A percentile compares a stretch with the other conserved stretches of the same genome.
phyloP scores from a whole-genome alignment of 768 basidiomycete species.

The Russula virescens region DNA sequence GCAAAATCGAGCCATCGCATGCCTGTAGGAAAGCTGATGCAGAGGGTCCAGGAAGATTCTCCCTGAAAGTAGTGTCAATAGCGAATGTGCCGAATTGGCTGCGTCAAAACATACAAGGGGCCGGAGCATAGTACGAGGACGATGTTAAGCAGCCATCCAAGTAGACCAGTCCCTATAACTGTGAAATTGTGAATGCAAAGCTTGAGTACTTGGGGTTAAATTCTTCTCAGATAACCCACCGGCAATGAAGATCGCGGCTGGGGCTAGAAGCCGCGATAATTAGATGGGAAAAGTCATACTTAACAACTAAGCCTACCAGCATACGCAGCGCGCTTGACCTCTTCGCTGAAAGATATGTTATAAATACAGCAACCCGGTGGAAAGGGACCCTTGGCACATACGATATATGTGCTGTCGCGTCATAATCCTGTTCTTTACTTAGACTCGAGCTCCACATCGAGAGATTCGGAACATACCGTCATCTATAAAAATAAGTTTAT shows the following conservation, averaged over 20 bases:
- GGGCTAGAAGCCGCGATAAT: conserved; percentile 9
- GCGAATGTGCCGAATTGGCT: background rate
- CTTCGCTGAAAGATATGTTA: conserved; percentile 44
- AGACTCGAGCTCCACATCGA: background rate
- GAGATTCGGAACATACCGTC: conserved; percentile 40
- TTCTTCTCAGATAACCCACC: background rate
- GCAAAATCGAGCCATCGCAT: background rate
- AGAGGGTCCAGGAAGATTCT: conserved; percentile 60
- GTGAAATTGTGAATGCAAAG: conserved; percentile 55
- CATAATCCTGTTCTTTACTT: conserved; percentile 51
- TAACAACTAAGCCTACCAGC: conserved; percentile 41
- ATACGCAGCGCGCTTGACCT: conserved; percentile 74
- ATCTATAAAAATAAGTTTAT: conserved; percentile 37
- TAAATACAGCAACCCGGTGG: background rate
- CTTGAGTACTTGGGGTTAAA: conserved; percentile 44
- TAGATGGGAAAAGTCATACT: background rate
- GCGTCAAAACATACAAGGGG: conserved; percentile 45
- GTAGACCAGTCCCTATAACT: conserved; percentile 70
- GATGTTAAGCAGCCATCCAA: conserved; percentile 87
- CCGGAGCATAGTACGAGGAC: conserved; percentile 82
- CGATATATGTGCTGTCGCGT: conserved; percentile 80
- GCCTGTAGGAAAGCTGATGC: conserved; percentile 69
- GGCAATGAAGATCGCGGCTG: conserved; percentile 17
- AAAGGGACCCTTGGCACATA: conserved; percentile 34
- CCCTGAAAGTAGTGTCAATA: conserved; percentile 33